A percentile compares a stretch with the other conserved stretches of the same genome.
Evolutionary conservation across 176 grass and related monocot species (phyloP).

Genomic region (Avena sativa): DNA sequence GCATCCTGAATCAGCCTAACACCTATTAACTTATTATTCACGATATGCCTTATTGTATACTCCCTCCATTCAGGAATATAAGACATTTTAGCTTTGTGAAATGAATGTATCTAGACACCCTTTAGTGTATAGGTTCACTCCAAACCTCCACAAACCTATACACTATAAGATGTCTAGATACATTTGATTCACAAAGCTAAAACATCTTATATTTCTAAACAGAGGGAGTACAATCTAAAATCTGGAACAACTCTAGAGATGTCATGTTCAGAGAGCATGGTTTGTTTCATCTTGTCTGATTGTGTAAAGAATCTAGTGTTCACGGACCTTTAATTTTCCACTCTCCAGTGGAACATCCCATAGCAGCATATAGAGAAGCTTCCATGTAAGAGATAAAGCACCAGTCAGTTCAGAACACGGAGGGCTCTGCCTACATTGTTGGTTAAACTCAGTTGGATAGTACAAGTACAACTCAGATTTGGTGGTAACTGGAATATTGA

Average conservation of each 20-base stretch:
- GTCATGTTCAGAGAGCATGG: not conserved
- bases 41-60: not conserved
- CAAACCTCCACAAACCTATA: too few relatives aligned
- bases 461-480: not conserved
- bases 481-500: not conserved
- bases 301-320: not conserved
- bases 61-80: too few relatives aligned
- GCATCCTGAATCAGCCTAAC: not conserved
- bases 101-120: too few relatives aligned
- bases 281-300: not conserved
- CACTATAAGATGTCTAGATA: too few relatives aligned
- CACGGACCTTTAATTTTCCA: slow-evolving; percentile 3
- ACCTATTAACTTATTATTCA: not conserved
- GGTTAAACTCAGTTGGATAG: not conserved
- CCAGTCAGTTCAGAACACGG: not conserved
- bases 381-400: not conserved
- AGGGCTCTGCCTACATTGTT: not conserved
- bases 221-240: not conserved
- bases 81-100: too few relatives aligned
- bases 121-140: too few relatives aligned
- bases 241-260: not conserved
- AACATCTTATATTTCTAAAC: too few relatives aligned
- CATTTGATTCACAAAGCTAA: too few relatives aligned
- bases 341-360: not conserved
- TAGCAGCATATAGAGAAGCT: not conserved